A percentile compares a stretch with the other conserved stretches of the same genome.
These are phyloP conservation scores for Rhynchosporium graminicola DNA, from an alignment of 2,329 filamentous ascomycete species.

Conservation along the genomic window DNA sequence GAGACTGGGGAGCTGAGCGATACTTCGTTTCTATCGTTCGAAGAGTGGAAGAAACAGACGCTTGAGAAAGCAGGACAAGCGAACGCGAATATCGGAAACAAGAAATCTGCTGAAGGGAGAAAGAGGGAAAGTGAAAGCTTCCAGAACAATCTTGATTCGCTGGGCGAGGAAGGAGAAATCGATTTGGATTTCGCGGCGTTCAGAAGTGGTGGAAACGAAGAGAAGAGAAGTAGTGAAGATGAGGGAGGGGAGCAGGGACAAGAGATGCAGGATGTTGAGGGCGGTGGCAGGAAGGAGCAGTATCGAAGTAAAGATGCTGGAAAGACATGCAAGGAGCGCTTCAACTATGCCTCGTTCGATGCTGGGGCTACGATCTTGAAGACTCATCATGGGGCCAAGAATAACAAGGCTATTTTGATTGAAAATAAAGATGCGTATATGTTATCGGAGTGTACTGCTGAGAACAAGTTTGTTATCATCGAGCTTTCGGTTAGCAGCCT, in stretches of 20 bases:
- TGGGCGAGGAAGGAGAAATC: conserved; percentile 90
- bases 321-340: conserved; percentile 95
- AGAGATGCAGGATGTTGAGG: conserved; percentile 37
- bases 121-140: conserved; percentile 55
- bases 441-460: conserved; percentile 83
- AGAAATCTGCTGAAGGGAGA: conserved; percentile 49
- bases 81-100: conserved; percentile 64
- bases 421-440: conserved; percentile 99
- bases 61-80: conserved; percentile 81
- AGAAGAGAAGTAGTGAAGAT: conserved; percentile 28
- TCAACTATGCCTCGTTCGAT: conserved; percentile 97
- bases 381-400: conserved; percentile 82
- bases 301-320: conserved; percentile 87
- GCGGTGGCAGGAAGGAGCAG: conserved; percentile 35
- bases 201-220: conserved; percentile 42
- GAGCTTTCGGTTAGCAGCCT: conserved; percentile 75
- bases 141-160: conserved; percentile 70
- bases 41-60: conserved; percentile 97
- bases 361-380: conserved; percentile 93
- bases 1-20: conserved; percentile 47
- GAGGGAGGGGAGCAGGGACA: conserved; percentile 3
- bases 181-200: conserved; percentile 70
- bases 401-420: conserved; percentile 82
- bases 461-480: conserved; percentile 92
- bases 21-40: conserved; percentile 89